Base-by-base conservation (phyloP, 805 yeast genomes). In the Candida golubevii region DNA sequence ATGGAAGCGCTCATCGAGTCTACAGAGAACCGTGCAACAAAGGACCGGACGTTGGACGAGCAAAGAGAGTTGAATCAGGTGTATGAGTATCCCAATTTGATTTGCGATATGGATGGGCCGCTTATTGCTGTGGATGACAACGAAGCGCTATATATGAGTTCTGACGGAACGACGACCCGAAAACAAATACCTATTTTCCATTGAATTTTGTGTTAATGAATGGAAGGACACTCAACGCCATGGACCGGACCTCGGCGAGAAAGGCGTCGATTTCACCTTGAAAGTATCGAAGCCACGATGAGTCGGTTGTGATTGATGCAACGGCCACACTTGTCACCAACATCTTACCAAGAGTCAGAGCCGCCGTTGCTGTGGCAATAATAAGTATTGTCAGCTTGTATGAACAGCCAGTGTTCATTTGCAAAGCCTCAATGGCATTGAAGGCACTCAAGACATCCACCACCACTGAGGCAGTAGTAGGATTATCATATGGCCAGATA, bases 401-500 rank as follows among this genome's bases (percentile, higher is more conserved):
- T 2, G 54, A 47, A 10, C 39, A 15, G 23, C 38, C 28, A 12
- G 55, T 44, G 29, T 41, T 51, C 29, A 51, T 50, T 11, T 35
- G 42, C 27, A 53, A 42, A 1, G 89, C 82, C 56, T 88, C 96
- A 7, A 83, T 64, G n/a, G 80, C 70, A 49, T 79, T 83, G 41
- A 83, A 61, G 36, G 75, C 74, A 0, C 85, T 83, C 3, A 83
- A 75, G 52, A 79, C 68, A 46, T 77, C 77, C 28, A 86, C 84
- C 8, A 81, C 66, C 6, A 70, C 67, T 15, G 81, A 75, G 0
- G 85, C 83, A 3, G 84, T 71, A 1, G 83, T 72, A n/a, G 85
- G 78, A 33, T 58, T 58, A 58, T 93, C 97, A 58, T 93, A 93
- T 0, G 96, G 93, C 99, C 99, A 93, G 31, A 93, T 91, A 29